Percentiles rank a stretch among this genome's conserved stretches.
phyloP scores from a whole-genome alignment of 768 basidiomycete species.

The Tylopilus plumbeoviolaceoides region DNA sequence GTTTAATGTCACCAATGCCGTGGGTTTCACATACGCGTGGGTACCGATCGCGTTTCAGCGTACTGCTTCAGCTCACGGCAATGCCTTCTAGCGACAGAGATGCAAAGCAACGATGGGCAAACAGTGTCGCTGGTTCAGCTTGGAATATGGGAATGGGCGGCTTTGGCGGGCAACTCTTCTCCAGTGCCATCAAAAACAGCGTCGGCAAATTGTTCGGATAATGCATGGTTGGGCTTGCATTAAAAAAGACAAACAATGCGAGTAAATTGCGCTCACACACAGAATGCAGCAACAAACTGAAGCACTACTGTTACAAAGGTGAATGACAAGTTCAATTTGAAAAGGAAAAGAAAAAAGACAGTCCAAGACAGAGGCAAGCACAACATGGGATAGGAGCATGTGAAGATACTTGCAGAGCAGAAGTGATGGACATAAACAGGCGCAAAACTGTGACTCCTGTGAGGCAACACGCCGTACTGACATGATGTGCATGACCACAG shows the following conservation, averaged over 20 bases:
- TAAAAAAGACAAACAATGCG: constrained; percentile 11
- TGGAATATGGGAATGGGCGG: constrained; percentile 78
- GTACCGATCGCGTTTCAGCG: constrained; percentile 25
- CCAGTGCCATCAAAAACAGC: constrained; percentile 77
- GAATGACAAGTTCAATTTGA: constrained; percentile 21
- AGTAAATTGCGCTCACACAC: constrained; percentile 1
- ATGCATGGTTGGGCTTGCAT: neutral
- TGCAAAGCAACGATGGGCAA: constrained; percentile 90
- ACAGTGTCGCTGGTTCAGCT: constrained; percentile 58
- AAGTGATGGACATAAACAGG: constrained; percentile 14
- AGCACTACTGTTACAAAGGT: constrained; percentile 30
- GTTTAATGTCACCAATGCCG: constrained; percentile 93
- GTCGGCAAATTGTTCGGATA: constrained; percentile 73
- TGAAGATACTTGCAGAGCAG: constrained; percentile 16
- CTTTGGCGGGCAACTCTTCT: constrained; percentile 79
- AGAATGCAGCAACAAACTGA: constrained; percentile 12
- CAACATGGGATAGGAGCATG: constrained; percentile 22
- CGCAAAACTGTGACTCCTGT: constrained; percentile 8
- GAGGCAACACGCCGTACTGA: constrained; percentile 8
- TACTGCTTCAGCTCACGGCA: constrained; percentile 8
- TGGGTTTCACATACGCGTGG: constrained; percentile 95
- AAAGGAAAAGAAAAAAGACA: neutral
- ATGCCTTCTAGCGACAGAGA: constrained; percentile 68
- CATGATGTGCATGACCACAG: constrained; percentile 8
- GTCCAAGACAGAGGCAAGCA: constrained; percentile 27